Evolutionary conservation across 192 early-diverging fungal genomes (phyloP).

Genomic region (Thamnidium elegans): DNA sequence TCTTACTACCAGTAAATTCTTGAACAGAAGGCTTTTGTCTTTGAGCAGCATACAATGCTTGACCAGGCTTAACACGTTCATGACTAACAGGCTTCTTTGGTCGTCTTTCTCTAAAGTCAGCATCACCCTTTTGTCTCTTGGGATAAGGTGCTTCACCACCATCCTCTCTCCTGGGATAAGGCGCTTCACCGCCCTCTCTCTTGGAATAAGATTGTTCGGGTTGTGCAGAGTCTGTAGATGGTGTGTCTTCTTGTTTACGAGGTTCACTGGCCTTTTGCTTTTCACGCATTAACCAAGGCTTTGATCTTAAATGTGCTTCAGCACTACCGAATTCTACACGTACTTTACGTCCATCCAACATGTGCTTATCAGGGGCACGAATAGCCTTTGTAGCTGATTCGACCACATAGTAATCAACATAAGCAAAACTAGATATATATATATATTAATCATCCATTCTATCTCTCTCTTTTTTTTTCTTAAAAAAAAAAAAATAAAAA

Average conservation of each 20-base stretch:
- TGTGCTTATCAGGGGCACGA: slow-evolving; percentile 50
- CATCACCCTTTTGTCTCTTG: slow-evolving; percentile 22
- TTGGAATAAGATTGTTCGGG: neutral
- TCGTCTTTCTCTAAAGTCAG: slow-evolving; percentile 17
- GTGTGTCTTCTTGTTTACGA: neutral
- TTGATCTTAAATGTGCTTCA: slow-evolving; percentile 61
- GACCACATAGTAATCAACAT: slow-evolving; percentile 62
- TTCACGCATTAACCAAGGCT: slow-evolving; percentile 53
- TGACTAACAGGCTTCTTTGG: slow-evolving; percentile 21
- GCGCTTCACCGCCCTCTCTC: slow-evolving; percentile 14
- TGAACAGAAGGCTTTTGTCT: slow-evolving; percentile 45
- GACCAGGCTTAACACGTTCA: slow-evolving; percentile 43
- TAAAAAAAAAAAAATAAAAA: no score
- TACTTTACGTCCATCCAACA: slow-evolving; percentile 53
- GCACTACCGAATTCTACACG: slow-evolving; percentile 69
- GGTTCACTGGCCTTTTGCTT: no score
- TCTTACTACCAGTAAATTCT: slow-evolving; percentile 66
- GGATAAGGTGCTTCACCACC: slow-evolving; percentile 4
- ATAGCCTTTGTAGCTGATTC: slow-evolving; percentile 65
- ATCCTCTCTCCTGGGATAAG: slow-evolving; percentile 13
- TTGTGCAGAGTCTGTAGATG: no score
- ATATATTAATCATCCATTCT: neutral
- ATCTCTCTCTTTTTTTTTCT: no score
- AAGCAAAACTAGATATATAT: slow-evolving; percentile 50
- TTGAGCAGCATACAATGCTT: slow-evolving; percentile 43